Evolutionary conservation across 345 rosid genomes (phyloP).

Genomic region (Ceriops decandra): DNA sequence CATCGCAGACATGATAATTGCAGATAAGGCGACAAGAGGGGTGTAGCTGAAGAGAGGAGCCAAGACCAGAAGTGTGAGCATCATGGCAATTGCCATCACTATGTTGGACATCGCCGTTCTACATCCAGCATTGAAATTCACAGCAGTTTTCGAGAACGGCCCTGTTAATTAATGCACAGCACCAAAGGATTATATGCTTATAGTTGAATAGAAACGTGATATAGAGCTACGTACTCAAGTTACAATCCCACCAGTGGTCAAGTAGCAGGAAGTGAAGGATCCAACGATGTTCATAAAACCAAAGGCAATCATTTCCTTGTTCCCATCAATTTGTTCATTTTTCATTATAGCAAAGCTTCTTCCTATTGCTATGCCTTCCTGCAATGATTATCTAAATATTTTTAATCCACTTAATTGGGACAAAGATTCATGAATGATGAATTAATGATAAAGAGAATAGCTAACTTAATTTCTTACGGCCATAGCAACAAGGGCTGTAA

Average conservation of each 20-base stretch:
- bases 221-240: not conserved
- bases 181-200: no score
- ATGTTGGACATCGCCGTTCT: conserved; percentile 71
- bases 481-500: conserved; percentile 66
- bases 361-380: conserved; percentile 94
- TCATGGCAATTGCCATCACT: conserved; percentile 80
- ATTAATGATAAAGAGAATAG: not conserved
- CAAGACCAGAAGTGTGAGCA: conserved; percentile 65
- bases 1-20: conserved; percentile 93
- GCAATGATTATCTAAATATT: conserved; percentile 1
- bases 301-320: conserved; percentile 88
- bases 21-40: conserved; percentile 80
- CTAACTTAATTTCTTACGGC: conserved; percentile 44
- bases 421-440: not conserved
- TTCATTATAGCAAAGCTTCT: conserved; percentile 74
- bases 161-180: conserved; percentile 34
- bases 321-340: conserved; percentile 85
- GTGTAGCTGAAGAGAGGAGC: conserved; percentile 88
- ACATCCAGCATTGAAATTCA: conserved; percentile 77
- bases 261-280: conserved; percentile 86
- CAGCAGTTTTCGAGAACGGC: conserved; percentile 92
- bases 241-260: conserved; percentile 62
- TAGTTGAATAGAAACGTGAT: no score
- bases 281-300: conserved; percentile 87
- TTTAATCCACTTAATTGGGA: not conserved